A percentile compares a stretch with the other conserved stretches of the same genome.
phyloP scores from a whole-genome alignment of 352 stramenopile genomes.

The Globisporangium solare region DNA sequence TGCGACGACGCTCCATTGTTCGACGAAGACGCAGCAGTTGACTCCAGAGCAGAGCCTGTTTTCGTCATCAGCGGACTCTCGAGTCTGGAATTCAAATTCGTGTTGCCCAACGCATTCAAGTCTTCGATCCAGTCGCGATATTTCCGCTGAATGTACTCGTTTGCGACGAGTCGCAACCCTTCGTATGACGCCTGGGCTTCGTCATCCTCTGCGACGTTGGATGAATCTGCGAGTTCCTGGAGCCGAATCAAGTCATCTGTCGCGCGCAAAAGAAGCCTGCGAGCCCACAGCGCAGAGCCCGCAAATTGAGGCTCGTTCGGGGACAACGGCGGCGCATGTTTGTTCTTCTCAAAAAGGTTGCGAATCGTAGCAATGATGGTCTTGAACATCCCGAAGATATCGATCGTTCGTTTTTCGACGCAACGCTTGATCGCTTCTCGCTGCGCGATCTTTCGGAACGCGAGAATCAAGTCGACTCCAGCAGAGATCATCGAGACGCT shows the following conservation, averaged over 20 bases:
- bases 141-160: conserved; percentile 88
- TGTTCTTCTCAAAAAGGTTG: conserved; percentile 92
- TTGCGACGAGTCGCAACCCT: conserved; percentile 73
- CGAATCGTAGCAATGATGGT: conserved; percentile 64
- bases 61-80: conserved; percentile 89
- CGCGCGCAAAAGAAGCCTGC: conserved; percentile 75
- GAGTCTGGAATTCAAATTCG: conserved; percentile 73
- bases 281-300: conserved; percentile 90
- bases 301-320: conserved; percentile 91
- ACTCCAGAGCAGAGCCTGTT: conserved; percentile 24
- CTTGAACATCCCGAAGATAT: conserved; percentile 92
- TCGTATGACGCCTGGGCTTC: conserved; percentile 76
- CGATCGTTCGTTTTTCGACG: conserved; percentile 91
- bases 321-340: conserved; percentile 74
- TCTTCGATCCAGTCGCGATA: conserved; percentile 90
- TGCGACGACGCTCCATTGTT: conserved; percentile 24
- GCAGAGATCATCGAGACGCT: conserved; percentile 85
- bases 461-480: conserved; percentile 89
- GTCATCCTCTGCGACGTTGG: conserved; percentile 71
- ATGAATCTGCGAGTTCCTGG: conserved; percentile 62
- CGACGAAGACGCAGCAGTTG: conserved; percentile 4
- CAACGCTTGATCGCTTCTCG: conserved; percentile 91
- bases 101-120: conserved; percentile 70
- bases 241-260: conserved; percentile 74
- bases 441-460: conserved; percentile 92